phyloP scores from a whole-genome alignment of 192 early-diverging fungal species.

The Dissophora globulifera region DNA sequence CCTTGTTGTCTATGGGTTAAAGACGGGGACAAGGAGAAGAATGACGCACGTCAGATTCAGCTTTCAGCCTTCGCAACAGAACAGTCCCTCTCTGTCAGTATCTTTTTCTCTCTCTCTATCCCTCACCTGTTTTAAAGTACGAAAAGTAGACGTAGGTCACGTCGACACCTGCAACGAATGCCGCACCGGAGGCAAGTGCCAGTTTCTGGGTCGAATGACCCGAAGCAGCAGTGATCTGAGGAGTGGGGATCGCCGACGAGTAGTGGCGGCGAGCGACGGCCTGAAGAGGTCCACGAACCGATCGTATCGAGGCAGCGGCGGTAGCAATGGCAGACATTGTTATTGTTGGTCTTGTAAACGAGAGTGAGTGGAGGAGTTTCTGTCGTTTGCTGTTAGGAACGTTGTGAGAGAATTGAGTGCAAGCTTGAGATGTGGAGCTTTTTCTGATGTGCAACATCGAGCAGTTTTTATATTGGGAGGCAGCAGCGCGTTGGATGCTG shows the following conservation, averaged over 20 bases:
- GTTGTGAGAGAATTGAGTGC: too few species aligned
- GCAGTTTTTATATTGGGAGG: too few species aligned
- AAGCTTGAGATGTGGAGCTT: too few species aligned
- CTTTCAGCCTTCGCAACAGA: too few species aligned
- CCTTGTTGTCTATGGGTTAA: too few species aligned
- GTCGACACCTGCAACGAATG: neutral
- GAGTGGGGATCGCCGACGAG: neutral
- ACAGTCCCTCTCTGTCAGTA: too few species aligned
- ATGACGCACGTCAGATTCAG: too few species aligned
- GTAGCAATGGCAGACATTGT: neutral
- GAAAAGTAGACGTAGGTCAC: conserved; percentile 5
- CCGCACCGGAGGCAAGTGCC: neutral
- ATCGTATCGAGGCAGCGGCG: neutral
- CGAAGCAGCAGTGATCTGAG: neutral
- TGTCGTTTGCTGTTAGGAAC: too few species aligned
- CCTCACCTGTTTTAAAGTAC: neutral
- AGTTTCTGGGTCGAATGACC: neutral
- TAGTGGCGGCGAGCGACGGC: conserved; percentile 10
- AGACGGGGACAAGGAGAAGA: too few species aligned
- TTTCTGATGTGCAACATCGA: too few species aligned
- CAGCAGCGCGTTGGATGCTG: too few species aligned
- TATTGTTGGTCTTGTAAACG: neutral
- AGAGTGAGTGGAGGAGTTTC: neutral
- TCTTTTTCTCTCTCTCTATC: neutral
- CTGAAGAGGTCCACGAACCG: conserved; percentile 8